phyloP scores from a whole-genome alignment of 2,329 filamentous ascomycete species.

The Aspergillus glaucus region DNA sequence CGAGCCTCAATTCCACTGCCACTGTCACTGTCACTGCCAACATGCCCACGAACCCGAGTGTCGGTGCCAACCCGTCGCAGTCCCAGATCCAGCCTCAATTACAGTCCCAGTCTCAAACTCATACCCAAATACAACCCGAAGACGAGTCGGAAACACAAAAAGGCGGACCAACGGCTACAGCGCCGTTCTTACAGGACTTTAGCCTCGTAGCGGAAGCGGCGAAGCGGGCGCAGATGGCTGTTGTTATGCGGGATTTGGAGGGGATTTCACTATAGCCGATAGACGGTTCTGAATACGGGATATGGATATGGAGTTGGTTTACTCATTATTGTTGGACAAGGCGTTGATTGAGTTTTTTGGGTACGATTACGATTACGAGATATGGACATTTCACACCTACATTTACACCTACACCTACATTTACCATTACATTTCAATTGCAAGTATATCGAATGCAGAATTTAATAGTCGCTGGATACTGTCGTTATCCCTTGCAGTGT shows the following conservation, averaged over 20 bases:
- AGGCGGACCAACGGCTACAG: slow-evolving; percentile 39
- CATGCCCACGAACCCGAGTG: too few relatives aligned
- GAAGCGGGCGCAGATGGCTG: slow-evolving; percentile 84
- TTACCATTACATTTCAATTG: too few relatives aligned
- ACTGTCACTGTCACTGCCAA: too few relatives aligned
- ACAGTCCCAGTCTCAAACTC: slow-evolving; percentile 1
- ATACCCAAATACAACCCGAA: not conserved
- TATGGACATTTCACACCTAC: too few relatives aligned
- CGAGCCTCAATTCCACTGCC: too few relatives aligned
- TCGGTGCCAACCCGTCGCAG: not conserved
- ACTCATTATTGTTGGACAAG: not conserved
- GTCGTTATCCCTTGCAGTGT: too few relatives aligned
- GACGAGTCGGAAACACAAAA: not conserved
- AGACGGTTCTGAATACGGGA: too few relatives aligned
- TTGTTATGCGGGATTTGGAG: slow-evolving; percentile 77
- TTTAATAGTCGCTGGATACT: too few relatives aligned
- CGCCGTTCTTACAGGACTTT: slow-evolving; percentile 69
- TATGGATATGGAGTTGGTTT: too few relatives aligned
- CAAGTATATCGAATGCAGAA: too few relatives aligned
- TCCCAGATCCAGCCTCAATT: not conserved
- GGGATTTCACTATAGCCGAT: slow-evolving; percentile 29
- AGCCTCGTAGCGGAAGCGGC: slow-evolving; percentile 86
- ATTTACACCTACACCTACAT: too few relatives aligned
- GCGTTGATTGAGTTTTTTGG: not conserved
- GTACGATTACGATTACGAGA: not conserved